These are phyloP conservation scores for Solanum hybrid DNA, from an alignment of 305 asterid species.

Conservation along the genomic window DNA sequence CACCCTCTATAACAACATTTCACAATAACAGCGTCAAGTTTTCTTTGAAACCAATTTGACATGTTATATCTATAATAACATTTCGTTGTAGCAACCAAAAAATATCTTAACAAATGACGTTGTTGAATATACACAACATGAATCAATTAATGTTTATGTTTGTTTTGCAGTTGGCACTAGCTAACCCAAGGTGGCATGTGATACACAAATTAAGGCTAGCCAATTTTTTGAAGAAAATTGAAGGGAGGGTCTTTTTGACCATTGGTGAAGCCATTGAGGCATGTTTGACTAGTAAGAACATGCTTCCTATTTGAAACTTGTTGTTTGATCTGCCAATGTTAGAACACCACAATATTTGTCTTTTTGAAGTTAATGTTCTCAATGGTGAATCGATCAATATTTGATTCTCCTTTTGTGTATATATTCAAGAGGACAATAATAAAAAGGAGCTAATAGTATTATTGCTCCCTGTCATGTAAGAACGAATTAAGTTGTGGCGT, in stretches of 20 bases:
- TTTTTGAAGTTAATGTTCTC: neutral
- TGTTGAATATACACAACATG: neutral
- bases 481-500: neutral
- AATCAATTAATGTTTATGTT: neutral
- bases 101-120: neutral
- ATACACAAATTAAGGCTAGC: constrained; percentile 25
- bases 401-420: neutral
- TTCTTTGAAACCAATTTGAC: neutral
- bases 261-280: constrained; percentile 32
- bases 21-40: neutral
- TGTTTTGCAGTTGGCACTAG: constrained; percentile 24
- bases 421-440: neutral
- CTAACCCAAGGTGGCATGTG: constrained; percentile 33
- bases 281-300: constrained; percentile 9
- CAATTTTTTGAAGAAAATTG: constrained; percentile 19
- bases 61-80: neutral
- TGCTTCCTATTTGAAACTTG: neutral
- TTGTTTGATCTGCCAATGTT: neutral
- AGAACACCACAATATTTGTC: neutral
- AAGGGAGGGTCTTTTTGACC: constrained; percentile 18
- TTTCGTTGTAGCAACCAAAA: neutral
- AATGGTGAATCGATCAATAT: neutral
- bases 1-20: neutral
- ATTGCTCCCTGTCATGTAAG: neutral
- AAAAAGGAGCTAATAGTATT: neutral